phyloP scores from a whole-genome alignment of 2,329 filamentous ascomycete genomes.

The Aspergillus proliferans region DNA sequence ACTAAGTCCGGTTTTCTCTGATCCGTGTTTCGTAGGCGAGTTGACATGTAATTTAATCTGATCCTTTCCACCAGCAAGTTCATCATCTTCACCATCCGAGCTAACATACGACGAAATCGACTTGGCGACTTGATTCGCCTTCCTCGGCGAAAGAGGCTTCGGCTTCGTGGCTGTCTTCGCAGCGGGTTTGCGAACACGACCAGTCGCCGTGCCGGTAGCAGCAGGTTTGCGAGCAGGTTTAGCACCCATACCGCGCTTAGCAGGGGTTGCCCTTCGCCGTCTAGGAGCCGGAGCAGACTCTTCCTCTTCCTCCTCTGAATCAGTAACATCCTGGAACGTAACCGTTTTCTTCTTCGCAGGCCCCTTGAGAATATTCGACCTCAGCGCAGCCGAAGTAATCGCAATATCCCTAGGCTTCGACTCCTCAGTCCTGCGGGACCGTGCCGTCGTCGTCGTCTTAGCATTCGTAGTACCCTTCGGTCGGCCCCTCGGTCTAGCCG shows the following conservation, averaged over 20 bases:
- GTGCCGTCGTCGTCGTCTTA: conserved; percentile 1
- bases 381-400: conserved; percentile 22
- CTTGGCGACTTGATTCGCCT: conserved; percentile 42
- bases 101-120: conserved; percentile 29
- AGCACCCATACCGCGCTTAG: conserved; percentile 35
- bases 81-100: conserved; percentile 40
- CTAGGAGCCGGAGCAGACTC: conserved; percentile 18
- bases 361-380: conserved; percentile 25
- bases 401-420: conserved; percentile 17
- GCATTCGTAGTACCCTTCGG: conserved; percentile 18
- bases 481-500: conserved; percentile 23
- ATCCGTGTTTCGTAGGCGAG: conserved; percentile 27
- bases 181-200: conserved; percentile 27
- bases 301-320: conserved; percentile 36
- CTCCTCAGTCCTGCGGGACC: conserved; percentile 6
- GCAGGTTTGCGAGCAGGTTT: conserved; percentile 42
- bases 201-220: conserved; percentile 11
- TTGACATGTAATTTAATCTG: conserved; percentile 26
- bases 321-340: conserved; percentile 39
- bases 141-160: conserved; percentile 44
- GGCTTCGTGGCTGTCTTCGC: conserved; percentile 22
- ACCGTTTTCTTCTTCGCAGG: conserved; percentile 40
- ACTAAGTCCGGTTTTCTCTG: conserved; percentile 24
- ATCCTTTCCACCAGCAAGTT: conserved; percentile 33
- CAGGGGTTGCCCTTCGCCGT: conserved; percentile 18